Evolutionary conservation across 139 green algal species (phyloP), one percentile per base, ranked within the genome.

Genomic region (Pseudopediastrum boryanum): DNA sequence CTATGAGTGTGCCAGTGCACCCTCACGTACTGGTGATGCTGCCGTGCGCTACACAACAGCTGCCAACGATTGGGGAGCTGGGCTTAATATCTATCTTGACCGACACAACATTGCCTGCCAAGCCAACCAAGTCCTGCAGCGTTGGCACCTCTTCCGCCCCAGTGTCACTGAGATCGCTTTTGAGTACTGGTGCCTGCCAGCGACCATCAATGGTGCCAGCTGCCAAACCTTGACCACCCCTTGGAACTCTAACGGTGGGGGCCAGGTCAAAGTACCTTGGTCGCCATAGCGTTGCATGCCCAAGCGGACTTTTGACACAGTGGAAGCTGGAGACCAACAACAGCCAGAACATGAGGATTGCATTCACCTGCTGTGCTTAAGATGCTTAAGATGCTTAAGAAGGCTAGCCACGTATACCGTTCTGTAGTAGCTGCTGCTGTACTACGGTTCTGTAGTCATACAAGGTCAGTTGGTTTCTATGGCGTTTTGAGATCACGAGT

Each of bases 291-390:
- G n/a, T 27, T 27, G 9, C 21, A 39, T 64, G 54, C 54, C 54
- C 54, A 13, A 16, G 54, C 13, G 54, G 54, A 27, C n/a, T 64
- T n/a, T 13, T 64, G 54, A 64, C 54, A 64, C 54, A 27, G 13
- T 64, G 54, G 54, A n/a, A 64, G 54, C 54, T 64, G 54, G n/a
- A 64, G 54, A 64, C 54, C 54, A 64, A 64, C 54, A 64, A 64
- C 54, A 8, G 54, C 54, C 54, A 64, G 54, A 39, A 64, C 54
- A n/a, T n/a, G n/a, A n/a, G 21, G n/a, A 64, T 64, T 16, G 54
- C 10, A n/a, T 64, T 64, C 54, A 64, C 54, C 16, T 64, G 54
- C 54, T 64, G 54, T 27, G 54, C n/a, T n/a, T n/a, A n/a, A n/a
- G n/a, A n/a, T n/a, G n/a, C n/a, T n/a, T n/a, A n/a, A n/a, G n/a